Evolutionary conservation across 1,284 basidiomycete genomes (phyloP).

Genomic region (Papiliotrema nemorosa): DNA sequence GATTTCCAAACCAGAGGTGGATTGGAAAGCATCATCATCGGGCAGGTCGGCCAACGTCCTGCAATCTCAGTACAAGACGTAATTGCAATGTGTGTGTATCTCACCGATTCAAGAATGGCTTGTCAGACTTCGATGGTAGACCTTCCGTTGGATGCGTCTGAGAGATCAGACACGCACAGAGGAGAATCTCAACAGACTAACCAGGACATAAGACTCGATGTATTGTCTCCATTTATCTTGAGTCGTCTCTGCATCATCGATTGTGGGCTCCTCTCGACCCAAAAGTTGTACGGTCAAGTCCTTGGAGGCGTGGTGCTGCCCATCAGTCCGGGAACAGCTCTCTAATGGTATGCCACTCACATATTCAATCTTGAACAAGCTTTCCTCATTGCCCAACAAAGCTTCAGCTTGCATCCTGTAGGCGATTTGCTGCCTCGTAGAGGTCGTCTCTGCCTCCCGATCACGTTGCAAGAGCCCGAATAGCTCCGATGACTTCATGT

Average conservation of each 20-base stretch:
- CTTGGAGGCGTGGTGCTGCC: conserved; percentile 65
- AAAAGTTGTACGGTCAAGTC: conserved; percentile 79
- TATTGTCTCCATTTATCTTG: conserved; percentile 85
- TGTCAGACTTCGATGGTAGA: conserved; percentile 55
- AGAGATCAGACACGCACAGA: neutral
- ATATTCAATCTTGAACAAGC: conserved; percentile 89
- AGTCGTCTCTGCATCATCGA: conserved; percentile 77
- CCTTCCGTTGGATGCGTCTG: conserved; percentile 53
- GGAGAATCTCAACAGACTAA: conserved; percentile 46
- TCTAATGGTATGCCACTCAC: conserved; percentile 52
- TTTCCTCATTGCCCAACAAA: conserved; percentile 81
- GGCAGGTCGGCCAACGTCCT: conserved; percentile 21
- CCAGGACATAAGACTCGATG: conserved; percentile 80
- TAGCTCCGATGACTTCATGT: conserved; percentile 79
- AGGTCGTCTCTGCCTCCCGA: conserved; percentile 57
- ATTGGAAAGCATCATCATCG: conserved; percentile 20
- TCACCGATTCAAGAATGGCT: conserved; percentile 72
- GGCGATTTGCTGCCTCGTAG: conserved; percentile 79
- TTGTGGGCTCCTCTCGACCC: conserved; percentile 80
- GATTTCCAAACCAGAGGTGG: conserved; percentile 56
- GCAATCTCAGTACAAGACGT: neutral
- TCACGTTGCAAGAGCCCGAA: conserved; percentile 76
- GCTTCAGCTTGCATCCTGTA: conserved; percentile 78
- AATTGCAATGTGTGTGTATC: conserved; percentile 23
- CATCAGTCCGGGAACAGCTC: conserved; percentile 8